Base-by-base conservation (phyloP, 768 basidiomycete genomes). In the Boletus coccyginus region DNA sequence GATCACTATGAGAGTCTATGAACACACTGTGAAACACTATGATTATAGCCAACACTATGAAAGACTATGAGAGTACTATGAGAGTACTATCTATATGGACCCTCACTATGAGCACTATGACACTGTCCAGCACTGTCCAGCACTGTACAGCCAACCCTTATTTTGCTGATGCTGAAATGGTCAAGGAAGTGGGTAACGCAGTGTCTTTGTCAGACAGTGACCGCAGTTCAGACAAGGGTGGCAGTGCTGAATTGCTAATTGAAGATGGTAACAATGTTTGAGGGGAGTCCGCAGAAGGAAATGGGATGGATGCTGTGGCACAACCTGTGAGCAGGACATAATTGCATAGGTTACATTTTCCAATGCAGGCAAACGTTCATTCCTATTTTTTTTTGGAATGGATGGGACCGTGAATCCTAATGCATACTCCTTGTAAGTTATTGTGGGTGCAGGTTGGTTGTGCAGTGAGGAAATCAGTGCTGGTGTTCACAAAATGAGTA, bases 291-390 rank as follows among this genome's bases (percentile, higher is more conserved):
- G 29, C 6, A 7, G 54, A 45, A 11, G 60, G 54, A 16, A 46
- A 17, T 14, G 60, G 21, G n/a, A 56, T 5, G n/a, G 57, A 46
- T 17, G 59, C 36, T 10, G 38, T 10, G 27, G 54, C 9, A 8
- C 56, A 52, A 21, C 50, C 21, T 2, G 48, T 48, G 16, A 74
- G 74, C 35, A 74, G 64, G 7, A 57, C 70, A 46, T 75, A 75
- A 48, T 75, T 75, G 51, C 63, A 56, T 3, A 75, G 56, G 41
- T 47, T 61, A 43, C 75, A 59, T 57, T 63, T 66, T 24, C 70
- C 73, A 0, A 53, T 24, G 2, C 5, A 43, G 19, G 3, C n/a
- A 39, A 27, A 19, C 21, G 40, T 24, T 31, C 44, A 6, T 58
- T 45, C 21, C 32, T 32, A 44, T 43, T 55, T 16, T 32, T 27